A percentile compares a stretch with the other conserved stretches of the same genome.
Evolutionary conservation across 108 stramenopile genomes (phyloP).

Genomic region (Skeletonema marinoi): DNA sequence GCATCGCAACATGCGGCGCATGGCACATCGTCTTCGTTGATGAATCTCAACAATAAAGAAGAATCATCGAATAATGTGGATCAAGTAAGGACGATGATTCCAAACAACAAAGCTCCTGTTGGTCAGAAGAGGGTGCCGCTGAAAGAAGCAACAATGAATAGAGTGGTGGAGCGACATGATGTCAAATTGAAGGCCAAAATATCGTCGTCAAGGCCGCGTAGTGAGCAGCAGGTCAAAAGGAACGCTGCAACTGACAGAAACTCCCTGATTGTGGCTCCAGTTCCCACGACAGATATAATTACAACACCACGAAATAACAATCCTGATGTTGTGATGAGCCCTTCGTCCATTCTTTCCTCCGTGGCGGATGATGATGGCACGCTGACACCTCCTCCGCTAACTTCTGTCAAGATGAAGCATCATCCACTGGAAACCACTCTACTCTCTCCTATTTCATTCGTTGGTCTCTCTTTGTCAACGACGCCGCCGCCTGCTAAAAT

Average conservation of each 20-base stretch:
- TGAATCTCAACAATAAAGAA: background rate
- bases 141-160: background rate
- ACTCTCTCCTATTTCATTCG: constrained; percentile 8
- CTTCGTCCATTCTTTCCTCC: background rate
- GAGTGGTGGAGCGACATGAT: background rate
- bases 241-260: background rate
- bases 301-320: background rate
- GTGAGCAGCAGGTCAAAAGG: background rate
- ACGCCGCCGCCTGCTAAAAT: background rate
- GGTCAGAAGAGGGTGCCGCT: background rate
- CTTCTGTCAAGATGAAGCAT: constrained; percentile 15
- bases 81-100: background rate
- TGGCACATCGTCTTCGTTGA: background rate
- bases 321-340: background rate
- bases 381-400: constrained; percentile 7
- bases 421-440: background rate
- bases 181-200: background rate
- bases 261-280: background rate
- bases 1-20: background rate
- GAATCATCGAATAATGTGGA: background rate
- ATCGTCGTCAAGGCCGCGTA: background rate
- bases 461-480: background rate
- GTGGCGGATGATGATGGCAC: background rate
- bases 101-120: background rate
- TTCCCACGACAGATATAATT: background rate